Evolutionary conservation across 768 basidiomycete genomes (phyloP).

Genomic region (Coprinellus micaceus): DNA sequence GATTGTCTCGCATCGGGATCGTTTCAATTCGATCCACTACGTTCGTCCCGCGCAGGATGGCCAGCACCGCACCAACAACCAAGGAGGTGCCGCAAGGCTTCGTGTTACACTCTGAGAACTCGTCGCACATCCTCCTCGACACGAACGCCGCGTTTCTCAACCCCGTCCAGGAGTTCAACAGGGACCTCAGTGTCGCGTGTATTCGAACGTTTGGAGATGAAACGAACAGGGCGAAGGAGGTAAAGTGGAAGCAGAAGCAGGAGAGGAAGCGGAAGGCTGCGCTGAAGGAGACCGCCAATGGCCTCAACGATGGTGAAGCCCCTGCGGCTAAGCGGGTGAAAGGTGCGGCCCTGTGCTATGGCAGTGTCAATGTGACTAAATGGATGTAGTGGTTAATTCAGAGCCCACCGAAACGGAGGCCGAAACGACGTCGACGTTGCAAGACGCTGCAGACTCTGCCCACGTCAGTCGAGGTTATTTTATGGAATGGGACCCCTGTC

Average conservation of each 20-base stretch:
- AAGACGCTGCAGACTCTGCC: background rate
- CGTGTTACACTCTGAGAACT: conserved; percentile 78
- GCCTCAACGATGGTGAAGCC: background rate
- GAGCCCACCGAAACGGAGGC: background rate
- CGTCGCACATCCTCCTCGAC: conserved; percentile 73
- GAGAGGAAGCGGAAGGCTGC: conserved; percentile 44
- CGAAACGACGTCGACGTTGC: background rate
- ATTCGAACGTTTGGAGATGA: conserved; percentile 88
- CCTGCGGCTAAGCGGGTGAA: conserved; percentile 34
- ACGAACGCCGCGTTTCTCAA: conserved; percentile 90
- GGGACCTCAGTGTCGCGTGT: conserved; percentile 88
- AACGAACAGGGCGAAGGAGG: conserved; percentile 57
- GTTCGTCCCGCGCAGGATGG: background rate
- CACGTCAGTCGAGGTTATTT: background rate
- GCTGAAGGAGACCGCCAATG: conserved; percentile 23
- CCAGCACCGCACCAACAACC: conserved; percentile 7
- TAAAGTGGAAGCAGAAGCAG: conserved; percentile 51
- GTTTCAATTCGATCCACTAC: background rate
- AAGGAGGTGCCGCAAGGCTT: conserved; percentile 65
- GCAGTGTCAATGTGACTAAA: background rate
- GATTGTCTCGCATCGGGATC: background rate
- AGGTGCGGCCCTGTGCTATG: conserved; percentile 31
- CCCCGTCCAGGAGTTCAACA: conserved; percentile 97
- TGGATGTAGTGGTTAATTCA: background rate
- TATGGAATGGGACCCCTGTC: background rate